These are phyloP conservation scores for Penstemon davidsonii DNA, from an alignment of 257 asterid species.

Conservation along the genomic window DNA sequence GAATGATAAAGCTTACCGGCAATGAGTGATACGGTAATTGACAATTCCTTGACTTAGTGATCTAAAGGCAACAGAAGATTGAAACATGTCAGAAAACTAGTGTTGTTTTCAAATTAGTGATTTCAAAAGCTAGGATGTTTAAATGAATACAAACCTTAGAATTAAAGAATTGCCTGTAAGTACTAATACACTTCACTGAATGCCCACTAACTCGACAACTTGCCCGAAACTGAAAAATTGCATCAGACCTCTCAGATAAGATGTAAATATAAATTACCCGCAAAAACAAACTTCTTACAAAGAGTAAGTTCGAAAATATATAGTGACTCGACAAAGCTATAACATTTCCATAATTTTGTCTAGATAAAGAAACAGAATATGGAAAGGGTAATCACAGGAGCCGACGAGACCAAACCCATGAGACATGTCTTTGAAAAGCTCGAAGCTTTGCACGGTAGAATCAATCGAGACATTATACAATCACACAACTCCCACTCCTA, in stretches of 20 bases:
- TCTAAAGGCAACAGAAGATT: constrained; percentile 40
- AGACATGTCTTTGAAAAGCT: too few species aligned
- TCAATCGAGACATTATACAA: too few species aligned
- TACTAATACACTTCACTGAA: constrained; percentile 42
- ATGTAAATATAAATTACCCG: neutral
- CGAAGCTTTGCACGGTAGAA: too few species aligned
- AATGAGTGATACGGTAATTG: constrained; percentile 37
- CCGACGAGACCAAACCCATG: too few species aligned
- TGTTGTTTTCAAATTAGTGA: neutral
- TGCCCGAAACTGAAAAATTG: constrained; percentile 43
- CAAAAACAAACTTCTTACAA: neutral
- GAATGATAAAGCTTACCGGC: constrained; percentile 48
- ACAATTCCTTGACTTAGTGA: constrained; percentile 42
- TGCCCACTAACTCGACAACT: constrained; percentile 33
- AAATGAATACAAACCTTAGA: constrained; percentile 50
- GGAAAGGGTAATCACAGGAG: too few species aligned
- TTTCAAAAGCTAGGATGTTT: neutral
- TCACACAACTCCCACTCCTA: constrained; percentile 38
- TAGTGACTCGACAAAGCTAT: constrained; percentile 1
- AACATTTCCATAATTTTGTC: constrained; percentile 2
- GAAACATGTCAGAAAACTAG: constrained; percentile 12
- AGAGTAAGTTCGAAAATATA: neutral
- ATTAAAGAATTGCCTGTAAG: constrained; percentile 38
- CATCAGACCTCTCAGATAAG: constrained; percentile 1
- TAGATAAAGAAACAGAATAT: constrained; percentile 7